Evolutionary conservation across 345 rosid genomes (phyloP).

Genomic region (Hibiscus tridactylites): DNA sequence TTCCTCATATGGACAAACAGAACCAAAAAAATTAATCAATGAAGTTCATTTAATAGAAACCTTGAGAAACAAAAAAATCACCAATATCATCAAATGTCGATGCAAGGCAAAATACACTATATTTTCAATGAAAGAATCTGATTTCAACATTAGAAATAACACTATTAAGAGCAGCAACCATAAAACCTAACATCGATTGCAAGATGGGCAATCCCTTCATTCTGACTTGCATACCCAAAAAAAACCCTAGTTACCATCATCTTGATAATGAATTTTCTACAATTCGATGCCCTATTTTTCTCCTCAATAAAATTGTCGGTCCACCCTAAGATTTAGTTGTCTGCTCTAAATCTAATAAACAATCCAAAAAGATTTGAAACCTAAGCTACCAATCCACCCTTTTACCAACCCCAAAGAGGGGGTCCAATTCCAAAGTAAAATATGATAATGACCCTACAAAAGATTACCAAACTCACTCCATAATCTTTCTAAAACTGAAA

Average conservation of each 20-base stretch:
- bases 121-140: too few species aligned
- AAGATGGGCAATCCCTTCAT: too few species aligned
- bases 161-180: too few species aligned
- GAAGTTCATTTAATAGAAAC: too few species aligned
- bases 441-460: conserved; percentile 18
- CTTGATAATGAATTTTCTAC: background rate
- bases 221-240: too few species aligned
- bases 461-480: background rate
- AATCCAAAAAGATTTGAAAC: conserved; percentile 11
- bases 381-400: background rate
- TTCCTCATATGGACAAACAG: too few species aligned
- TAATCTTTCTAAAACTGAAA: conserved; percentile 1
- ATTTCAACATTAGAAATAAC: too few species aligned
- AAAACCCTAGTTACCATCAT: background rate
- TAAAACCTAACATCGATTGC: too few species aligned
- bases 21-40: too few species aligned
- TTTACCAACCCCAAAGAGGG: background rate
- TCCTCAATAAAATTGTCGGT: background rate
- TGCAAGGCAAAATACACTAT: too few species aligned
- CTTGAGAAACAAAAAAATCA: too few species aligned
- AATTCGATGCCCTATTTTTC: background rate
- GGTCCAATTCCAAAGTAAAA: conserved; percentile 10
- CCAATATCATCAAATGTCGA: too few species aligned
- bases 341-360: conserved; percentile 10
- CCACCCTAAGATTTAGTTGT: conserved; percentile 28